Evolutionary conservation across 2,329 filamentous ascomycete species (phyloP).

Genomic region (Paracorniculantispora psalliotae): DNA sequence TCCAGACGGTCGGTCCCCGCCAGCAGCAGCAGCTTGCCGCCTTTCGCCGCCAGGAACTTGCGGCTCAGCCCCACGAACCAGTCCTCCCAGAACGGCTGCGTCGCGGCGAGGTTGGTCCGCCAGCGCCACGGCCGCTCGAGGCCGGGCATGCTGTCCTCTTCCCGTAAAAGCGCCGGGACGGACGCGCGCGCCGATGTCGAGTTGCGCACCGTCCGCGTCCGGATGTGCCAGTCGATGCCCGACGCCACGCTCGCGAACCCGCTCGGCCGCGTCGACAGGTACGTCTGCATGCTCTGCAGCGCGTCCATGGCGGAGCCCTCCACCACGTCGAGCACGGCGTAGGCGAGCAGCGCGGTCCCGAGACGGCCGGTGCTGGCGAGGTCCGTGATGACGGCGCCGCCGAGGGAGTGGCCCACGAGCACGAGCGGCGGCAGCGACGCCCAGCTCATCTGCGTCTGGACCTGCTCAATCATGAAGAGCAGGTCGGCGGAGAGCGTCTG

Average conservation of each 20-base stretch:
- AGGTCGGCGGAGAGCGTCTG: conserved; percentile 70
- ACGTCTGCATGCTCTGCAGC: conserved; percentile 87
- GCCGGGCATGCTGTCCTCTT: conserved; percentile 37
- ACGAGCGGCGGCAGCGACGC: conserved; percentile 65
- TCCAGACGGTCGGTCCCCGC: conserved; percentile 88
- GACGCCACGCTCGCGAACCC: conserved; percentile 72
- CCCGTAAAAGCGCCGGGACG: conserved; percentile 65
- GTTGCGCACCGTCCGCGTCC: conserved; percentile 82
- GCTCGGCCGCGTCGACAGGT: conserved; percentile 74
- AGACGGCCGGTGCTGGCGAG: conserved; percentile 65
- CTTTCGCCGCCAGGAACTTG: conserved; percentile 77
- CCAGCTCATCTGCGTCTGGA: conserved; percentile 68
- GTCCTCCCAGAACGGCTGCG: conserved; percentile 86
- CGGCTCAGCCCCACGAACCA: conserved; percentile 87
- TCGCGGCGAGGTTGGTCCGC: conserved; percentile 78
- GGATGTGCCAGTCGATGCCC: conserved; percentile 90
- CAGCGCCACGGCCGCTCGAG: conserved; percentile 62
- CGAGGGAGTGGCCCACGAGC: conserved; percentile 86
- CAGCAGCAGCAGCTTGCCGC: conserved; percentile 78
- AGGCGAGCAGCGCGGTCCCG: conserved; percentile 68
- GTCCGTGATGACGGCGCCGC: conserved; percentile 85
- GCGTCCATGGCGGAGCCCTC: conserved; percentile 95
- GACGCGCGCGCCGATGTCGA: conserved; percentile 77
- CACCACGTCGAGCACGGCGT: conserved; percentile 89
- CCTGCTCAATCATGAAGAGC: conserved; percentile 61